Evolutionary conservation across 495 filamentous ascomycete species (phyloP).

Genomic region (Tuber magnatum): DNA sequence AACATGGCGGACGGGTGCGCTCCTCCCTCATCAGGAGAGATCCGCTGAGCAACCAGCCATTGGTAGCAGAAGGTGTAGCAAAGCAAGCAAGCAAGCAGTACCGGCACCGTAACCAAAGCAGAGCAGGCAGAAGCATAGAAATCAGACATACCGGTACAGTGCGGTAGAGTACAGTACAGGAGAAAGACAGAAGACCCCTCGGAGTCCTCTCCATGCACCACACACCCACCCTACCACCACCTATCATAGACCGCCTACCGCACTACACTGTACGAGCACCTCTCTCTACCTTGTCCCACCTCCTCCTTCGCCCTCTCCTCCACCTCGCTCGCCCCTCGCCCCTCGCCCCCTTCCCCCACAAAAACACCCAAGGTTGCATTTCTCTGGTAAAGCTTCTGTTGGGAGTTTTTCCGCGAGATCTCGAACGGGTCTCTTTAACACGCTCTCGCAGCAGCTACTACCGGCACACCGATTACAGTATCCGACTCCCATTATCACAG

Average conservation of each 20-base stretch:
- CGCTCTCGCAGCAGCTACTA: not conserved
- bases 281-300: slow-evolving; percentile 1
- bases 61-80: not conserved
- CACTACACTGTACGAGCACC: not conserved
- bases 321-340: not conserved
- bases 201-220: not conserved
- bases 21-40: slow-evolving; percentile 36
- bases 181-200: not conserved
- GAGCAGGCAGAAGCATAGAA: slow-evolving; percentile 4
- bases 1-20: slow-evolving; percentile 13
- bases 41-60: not conserved
- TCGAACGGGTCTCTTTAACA: not conserved
- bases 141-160: slow-evolving; percentile 5
- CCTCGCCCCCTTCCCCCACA: not conserved
- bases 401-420: not conserved
- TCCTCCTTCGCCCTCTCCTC: not conserved
- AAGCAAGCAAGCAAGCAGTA: not conserved
- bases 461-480: not conserved
- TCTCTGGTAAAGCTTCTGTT: not conserved
- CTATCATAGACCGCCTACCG: not conserved
- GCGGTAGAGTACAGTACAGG: too few species aligned
- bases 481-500: not conserved
- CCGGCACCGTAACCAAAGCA: not conserved
- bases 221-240: not conserved
- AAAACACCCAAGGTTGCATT: not conserved